Base-by-base conservation (phyloP, 768 basidiomycete species). In the Megacollybia marginata region DNA sequence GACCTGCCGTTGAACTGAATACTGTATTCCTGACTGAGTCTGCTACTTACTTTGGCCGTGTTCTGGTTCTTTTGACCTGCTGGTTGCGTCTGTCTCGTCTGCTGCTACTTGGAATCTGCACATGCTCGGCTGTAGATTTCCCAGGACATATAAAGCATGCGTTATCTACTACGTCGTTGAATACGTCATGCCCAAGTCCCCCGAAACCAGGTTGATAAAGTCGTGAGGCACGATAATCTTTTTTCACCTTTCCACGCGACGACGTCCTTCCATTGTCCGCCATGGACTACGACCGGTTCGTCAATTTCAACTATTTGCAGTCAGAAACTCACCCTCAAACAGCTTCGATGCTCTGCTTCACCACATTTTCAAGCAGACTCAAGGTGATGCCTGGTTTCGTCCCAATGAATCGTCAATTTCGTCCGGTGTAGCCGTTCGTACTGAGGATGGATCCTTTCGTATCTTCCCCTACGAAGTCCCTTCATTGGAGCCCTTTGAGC, bases 381-480 rank as follows among this genome's bases (percentile, higher is more conserved):
- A 88, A 61, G 85, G 84, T 36, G 87, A 89, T 47, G 84, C 85
- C 4, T 89, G 87, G 87, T 88, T 89, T 63, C 80, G 86, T 52
- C 85, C 86, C 11, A 78, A 85, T 32, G 84, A 86, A 55, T 78
- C 87, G 61, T 77, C 79, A 55, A 70, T 88, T 45, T 82, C 86
- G 19, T 80, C 82, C 0, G 87, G 87, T 28, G 85, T 89, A 33
- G 86, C 85, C 33, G 66, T 89, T 7, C 60, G 75, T 6, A 68
- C 76, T 2, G 62, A 62, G 23, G 71, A 75, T 9, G 72, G 73
- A 1, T 72, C 74, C 49, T 90, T 85, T 60, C 81, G 90, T 47
- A 83, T 91, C 33, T 92, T 90, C 61, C 90, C 90, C 1, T 90
- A 90, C 59, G 85, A 92, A 59, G 88, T 83, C 55, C 68, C 72